Percentiles rank a stretch among this genome's conserved stretches.
These are phyloP conservation scores for Bidens hawaiensis DNA, from an alignment of 140 eudicot genomes.

Conservation along the genomic window DNA sequence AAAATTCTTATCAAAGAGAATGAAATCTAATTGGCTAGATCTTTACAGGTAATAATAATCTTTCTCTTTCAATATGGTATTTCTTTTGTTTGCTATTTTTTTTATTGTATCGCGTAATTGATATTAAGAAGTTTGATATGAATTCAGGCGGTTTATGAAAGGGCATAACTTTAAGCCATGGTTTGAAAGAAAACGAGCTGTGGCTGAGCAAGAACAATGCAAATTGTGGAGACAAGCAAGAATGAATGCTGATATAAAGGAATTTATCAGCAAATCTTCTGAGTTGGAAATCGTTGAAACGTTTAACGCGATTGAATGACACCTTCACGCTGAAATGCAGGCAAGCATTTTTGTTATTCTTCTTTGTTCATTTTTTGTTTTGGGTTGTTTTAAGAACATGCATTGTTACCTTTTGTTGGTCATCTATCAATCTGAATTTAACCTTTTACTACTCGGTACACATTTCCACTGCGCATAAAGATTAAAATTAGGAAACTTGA, in stretches of 20 bases:
- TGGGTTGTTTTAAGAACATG: background rate
- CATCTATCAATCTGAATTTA: background rate
- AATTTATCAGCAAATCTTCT: constrained; percentile 48
- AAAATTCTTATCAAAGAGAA: constrained; percentile 80
- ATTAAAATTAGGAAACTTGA: no score
- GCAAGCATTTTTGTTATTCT: constrained; percentile 32
- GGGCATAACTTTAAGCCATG: constrained; percentile 88
- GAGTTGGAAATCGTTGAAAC: constrained; percentile 84
- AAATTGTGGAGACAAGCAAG: constrained; percentile 95
- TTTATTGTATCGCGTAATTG: background rate
- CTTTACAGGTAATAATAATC: constrained; percentile 77
- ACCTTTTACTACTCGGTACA: background rate
- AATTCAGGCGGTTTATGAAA: constrained; percentile 67
- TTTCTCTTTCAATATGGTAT: background rate
- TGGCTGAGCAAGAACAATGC: constrained; percentile 84
- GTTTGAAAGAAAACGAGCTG: constrained; percentile 83
- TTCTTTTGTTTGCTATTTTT: background rate
- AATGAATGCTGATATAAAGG: constrained; percentile 60
- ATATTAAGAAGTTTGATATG: constrained; percentile 6
- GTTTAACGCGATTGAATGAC: constrained; percentile 79
- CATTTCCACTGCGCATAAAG: background rate
- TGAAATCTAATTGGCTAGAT: constrained; percentile 92
- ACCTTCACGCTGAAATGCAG: constrained; percentile 78
- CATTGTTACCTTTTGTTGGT: background rate
- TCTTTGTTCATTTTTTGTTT: constrained; percentile 8